Evolutionary conservation across 2,329 filamentous ascomycete species (phyloP), one percentile per base, ranked within the genome.

Genomic region (Fusarium chaquense): DNA sequence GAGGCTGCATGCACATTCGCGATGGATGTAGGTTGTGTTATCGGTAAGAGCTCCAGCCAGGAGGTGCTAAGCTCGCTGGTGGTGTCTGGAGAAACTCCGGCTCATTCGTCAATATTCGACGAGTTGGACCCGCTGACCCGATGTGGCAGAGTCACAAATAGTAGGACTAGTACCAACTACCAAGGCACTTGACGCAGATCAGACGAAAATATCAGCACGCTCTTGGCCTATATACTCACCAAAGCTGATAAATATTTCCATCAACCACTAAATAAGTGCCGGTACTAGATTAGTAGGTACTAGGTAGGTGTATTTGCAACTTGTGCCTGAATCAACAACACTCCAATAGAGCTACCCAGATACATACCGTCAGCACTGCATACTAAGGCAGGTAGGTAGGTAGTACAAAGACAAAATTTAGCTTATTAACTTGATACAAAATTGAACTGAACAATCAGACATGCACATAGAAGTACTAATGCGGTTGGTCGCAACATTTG

Each of bases 61-160:
- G 52, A 46, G 58, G 26, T 52, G 15, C 22, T 32, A 47, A 59
- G 45, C 57, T 59, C 44, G 26, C 26, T 36, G n/a, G 30, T 38
- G 40, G 58, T 40, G 16, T n/a, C 33, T 40, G 71, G 71, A 49
- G 52, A 63, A 73, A 69, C 72, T 46, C 62, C 72, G 72, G 72
- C 55, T 67, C 30, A 33, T 55, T 35, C 20, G 35, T 22, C 24
- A n/a, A n/a, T 41, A 9, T 20, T 46, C 8, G 16, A 55, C 18
- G 22, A 28, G 36, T n/a, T 32, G 24, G 46, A 41, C 54, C 8
- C 15, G 13, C 13, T 28, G 16, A 41, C 54, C 8, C 15, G 13
- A 18, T 28, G 16, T 33, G 28, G 28, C 10, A 30, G 20, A 20
- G 20, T 20, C 20, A 20, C 20, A 20, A 20, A 20, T 20, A 20